Base-by-base conservation (phyloP, 495 filamentous ascomycete species). In the Hyaloscypha bicolor region DNA sequence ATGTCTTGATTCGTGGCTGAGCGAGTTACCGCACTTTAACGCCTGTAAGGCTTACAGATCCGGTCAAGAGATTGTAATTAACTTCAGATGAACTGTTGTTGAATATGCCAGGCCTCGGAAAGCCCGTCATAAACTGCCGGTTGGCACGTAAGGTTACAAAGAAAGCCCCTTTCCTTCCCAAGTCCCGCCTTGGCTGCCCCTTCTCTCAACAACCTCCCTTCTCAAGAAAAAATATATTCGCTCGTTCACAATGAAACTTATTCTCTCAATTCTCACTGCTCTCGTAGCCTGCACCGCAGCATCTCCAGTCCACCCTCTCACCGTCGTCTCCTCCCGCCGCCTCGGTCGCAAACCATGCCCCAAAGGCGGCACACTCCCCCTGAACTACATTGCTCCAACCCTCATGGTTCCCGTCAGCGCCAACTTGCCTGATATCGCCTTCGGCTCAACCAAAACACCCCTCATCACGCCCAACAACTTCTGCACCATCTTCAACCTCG, bases 401-500 rank as follows among this genome's bases (percentile, higher is more conserved):
- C 77, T 91, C 64, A 89, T 91, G 67, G 74, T 91, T 29, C 85
- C 86, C 1, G 74, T 92, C 60, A 79, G 88, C 81, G 84, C 82
- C 6, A 73, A 79, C 16, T 68, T 79, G 39, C 86, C 88, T 6
- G 68, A 81, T 70, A 76, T 66, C 0, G 80, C 88, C 6, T 68
- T 73, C 16, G 87, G 86, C 16, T 86, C 82, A 8, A 78, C 78
- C 0, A 80, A 75, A 73, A 85, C 84, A 66, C 87, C 86, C 56
- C 77, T 80, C 6, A 75, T 89, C n/a, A 80, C 80, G 3, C 61
- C 61, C 14, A 72, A 81, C 8, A 83, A 81, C 29, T 73, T 86
- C 66, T 89, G 86, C 42, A 82, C 79, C 35, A 77, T 87, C 57
- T 91, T 90, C 83, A 87, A 87, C 76, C 91, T 91, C 77, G 85